phyloP scores from a whole-genome alignment of 2,329 filamentous ascomycete species.

The Leptodontidium sp. region DNA sequence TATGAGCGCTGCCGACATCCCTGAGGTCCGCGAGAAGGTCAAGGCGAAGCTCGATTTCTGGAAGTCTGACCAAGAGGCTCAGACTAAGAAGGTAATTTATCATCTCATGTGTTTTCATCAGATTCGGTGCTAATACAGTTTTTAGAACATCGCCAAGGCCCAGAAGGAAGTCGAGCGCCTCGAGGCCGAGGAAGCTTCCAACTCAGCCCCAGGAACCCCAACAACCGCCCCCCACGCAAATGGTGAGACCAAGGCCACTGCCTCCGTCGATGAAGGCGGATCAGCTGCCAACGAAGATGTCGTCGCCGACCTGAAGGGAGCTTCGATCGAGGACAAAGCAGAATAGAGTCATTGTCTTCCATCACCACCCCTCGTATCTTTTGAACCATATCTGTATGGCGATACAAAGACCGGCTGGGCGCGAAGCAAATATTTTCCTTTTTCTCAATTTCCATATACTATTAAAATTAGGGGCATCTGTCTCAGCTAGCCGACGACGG shows the following conservation, averaged over 20 bases:
- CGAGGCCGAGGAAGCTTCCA: constrained; percentile 69
- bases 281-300: constrained; percentile 54
- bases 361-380: constrained; percentile 1
- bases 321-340: constrained; percentile 63
- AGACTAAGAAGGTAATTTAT: constrained; percentile 84
- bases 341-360: constrained; percentile 37
- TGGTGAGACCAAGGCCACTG: constrained; percentile 56
- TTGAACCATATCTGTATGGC: constrained; percentile 13
- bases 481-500: constrained; percentile 4
- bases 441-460: background rate
- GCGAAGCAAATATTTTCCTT: background rate
- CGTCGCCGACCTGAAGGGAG: constrained; percentile 65
- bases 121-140: constrained; percentile 46
- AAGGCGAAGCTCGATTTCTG: constrained; percentile 90
- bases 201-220: constrained; percentile 55
- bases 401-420: constrained; percentile 6
- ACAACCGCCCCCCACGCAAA: constrained; percentile 58
- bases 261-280: constrained; percentile 43
- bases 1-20: constrained; percentile 84
- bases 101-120: background rate
- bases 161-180: constrained; percentile 94
- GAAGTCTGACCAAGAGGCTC: constrained; percentile 87
- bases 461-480: constrained; percentile 16
- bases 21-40: constrained; percentile 83
- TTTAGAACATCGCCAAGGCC: constrained; percentile 95